Conservation (phyloP, 768 basidiomycete genomes). For the Tubosaeta sp. region DNA sequence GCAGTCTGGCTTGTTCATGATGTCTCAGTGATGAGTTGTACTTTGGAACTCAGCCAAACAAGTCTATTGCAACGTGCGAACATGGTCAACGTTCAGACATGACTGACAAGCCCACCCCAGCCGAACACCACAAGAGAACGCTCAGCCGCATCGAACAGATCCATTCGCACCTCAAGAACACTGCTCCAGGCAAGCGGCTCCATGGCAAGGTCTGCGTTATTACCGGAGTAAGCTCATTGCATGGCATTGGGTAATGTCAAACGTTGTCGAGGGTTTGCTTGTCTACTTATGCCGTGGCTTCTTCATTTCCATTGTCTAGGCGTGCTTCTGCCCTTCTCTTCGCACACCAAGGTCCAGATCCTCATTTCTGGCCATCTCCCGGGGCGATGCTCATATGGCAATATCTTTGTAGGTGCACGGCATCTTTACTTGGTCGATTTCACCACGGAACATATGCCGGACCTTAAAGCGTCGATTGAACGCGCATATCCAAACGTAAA, state of each 20-base stretch:
- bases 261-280: slow-evolving; percentile 3
- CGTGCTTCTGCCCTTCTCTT: slow-evolving; percentile 69
- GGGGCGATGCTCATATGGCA: slow-evolving; percentile 1
- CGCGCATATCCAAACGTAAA: slow-evolving; percentile 72
- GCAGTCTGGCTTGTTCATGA: background rate
- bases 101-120: slow-evolving; percentile 21
- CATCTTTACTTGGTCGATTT: slow-evolving; percentile 79
- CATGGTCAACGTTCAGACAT: slow-evolving; percentile 1
- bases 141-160: slow-evolving; percentile 63
- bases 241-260: slow-evolving; percentile 75
- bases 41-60: background rate
- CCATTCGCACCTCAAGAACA: slow-evolving; percentile 56
- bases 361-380: background rate
- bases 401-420: slow-evolving; percentile 51
- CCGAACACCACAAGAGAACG: slow-evolving; percentile 58
- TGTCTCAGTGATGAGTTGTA: background rate
- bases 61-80: background rate
- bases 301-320: slow-evolving; percentile 33
- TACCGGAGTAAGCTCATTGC: slow-evolving; percentile 82
- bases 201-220: slow-evolving; percentile 80
- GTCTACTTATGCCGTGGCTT: slow-evolving; percentile 11
- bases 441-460: slow-evolving; percentile 59
- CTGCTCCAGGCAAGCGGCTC: slow-evolving; percentile 54
- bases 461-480: slow-evolving; percentile 66
- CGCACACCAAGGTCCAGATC: slow-evolving; percentile 67